These are phyloP conservation scores for Pythium aphanidermatum DNA, from an alignment of 352 stramenopile genomes.

Conservation along the genomic window DNA sequence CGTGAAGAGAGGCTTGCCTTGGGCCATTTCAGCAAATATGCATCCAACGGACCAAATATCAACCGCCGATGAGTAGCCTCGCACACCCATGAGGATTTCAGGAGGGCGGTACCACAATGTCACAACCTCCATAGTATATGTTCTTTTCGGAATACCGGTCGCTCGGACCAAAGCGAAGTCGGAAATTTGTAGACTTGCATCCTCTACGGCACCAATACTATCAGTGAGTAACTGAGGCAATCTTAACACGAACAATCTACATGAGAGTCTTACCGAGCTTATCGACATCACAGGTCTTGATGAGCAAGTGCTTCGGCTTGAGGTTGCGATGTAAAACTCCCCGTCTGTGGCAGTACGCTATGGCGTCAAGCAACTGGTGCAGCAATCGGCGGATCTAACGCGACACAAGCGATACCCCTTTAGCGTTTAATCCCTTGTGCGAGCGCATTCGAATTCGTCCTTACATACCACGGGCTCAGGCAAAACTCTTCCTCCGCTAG, in stretches of 20 bases:
- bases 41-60: slow-evolving; percentile 95
- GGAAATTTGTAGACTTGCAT: slow-evolving; percentile 74
- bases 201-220: too few relatives aligned
- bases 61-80: slow-evolving; percentile 79
- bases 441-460: too few relatives aligned
- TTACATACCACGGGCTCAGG: slow-evolving; percentile 68
- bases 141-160: slow-evolving; percentile 78
- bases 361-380: slow-evolving; percentile 82
- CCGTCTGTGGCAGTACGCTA: slow-evolving; percentile 84
- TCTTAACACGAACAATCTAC: not conserved
- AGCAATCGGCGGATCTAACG: slow-evolving; percentile 76
- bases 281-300: slow-evolving; percentile 60
- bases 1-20: slow-evolving; percentile 76
- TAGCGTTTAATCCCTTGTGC: too few relatives aligned
- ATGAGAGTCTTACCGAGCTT: slow-evolving; percentile 40
- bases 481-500: slow-evolving; percentile 65
- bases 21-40: slow-evolving; percentile 98
- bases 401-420: too few relatives aligned
- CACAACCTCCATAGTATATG: slow-evolving; percentile 89
- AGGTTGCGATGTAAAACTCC: slow-evolving; percentile 88
- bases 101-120: slow-evolving; percentile 89
- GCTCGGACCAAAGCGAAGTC: slow-evolving; percentile 88
- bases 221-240: slow-evolving; percentile 1
- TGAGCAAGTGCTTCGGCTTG: slow-evolving; percentile 87
- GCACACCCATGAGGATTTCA: slow-evolving; percentile 87